These are phyloP conservation scores for Terfezia boudieri DNA, from an alignment of 495 filamentous ascomycete species.

Conservation along the genomic window DNA sequence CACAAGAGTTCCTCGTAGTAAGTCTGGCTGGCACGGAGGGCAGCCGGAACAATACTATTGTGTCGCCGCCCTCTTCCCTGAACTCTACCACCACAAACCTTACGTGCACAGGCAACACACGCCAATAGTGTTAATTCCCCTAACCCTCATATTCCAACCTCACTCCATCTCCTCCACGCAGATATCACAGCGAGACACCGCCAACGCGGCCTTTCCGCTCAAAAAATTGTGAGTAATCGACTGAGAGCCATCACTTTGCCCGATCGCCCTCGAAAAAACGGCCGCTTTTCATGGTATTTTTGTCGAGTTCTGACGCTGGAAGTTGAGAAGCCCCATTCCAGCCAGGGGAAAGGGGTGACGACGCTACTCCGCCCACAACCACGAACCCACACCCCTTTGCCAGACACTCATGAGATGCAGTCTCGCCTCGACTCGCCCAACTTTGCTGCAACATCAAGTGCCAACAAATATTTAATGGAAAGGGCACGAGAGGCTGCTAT, in stretches of 20 bases:
- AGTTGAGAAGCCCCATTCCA: neutral
- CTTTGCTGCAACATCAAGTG: neutral
- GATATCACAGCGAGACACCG: conserved; percentile 6
- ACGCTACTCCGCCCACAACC: neutral
- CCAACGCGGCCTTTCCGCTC: conserved; percentile 6
- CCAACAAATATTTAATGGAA: neutral
- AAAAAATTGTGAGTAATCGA: conserved; percentile 11
- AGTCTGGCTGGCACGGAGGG: too few species aligned
- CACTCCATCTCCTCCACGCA: conserved; percentile 12
- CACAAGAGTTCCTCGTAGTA: too few species aligned
- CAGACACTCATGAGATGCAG: neutral
- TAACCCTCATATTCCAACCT: conserved; percentile 15
- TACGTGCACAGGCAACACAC: too few species aligned
- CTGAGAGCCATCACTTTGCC: conserved; percentile 11
- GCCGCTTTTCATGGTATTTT: conserved; percentile 11
- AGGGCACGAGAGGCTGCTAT: neutral
- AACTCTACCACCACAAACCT: too few species aligned
- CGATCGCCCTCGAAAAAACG: conserved; percentile 15
- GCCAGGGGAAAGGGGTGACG: neutral
- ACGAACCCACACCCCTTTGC: neutral
- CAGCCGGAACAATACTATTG: too few species aligned
- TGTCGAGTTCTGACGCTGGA: neutral
- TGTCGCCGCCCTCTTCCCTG: too few species aligned
- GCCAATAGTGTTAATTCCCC: neutral
- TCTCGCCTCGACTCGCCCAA: neutral